Conservation (phyloP, 495 filamentous ascomycete species). For the Penicillium steckii region DNA sequence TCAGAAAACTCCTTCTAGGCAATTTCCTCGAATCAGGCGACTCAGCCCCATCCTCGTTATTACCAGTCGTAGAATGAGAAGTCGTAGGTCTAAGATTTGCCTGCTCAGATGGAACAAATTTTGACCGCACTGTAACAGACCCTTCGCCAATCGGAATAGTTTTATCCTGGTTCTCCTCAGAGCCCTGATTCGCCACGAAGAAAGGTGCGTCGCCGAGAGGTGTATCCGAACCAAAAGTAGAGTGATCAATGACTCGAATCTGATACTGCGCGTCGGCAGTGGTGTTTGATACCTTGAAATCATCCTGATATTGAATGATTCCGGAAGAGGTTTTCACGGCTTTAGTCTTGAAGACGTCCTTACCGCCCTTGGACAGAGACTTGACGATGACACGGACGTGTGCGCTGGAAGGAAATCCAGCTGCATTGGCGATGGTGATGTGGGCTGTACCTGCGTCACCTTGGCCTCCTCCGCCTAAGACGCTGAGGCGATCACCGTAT, state of each 20-base stretch:
- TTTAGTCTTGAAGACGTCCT: constrained; percentile 86
- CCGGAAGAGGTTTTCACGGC: constrained; percentile 58
- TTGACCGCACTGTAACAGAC: constrained; percentile 63
- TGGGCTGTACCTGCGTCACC: constrained; percentile 70
- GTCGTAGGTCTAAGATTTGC: constrained; percentile 34
- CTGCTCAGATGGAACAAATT: constrained; percentile 45
- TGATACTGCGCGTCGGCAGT: constrained; percentile 84
- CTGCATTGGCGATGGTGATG: constrained; percentile 77
- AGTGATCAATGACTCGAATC: constrained; percentile 77
- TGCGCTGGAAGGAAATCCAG: constrained; percentile 72
- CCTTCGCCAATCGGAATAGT: constrained; percentile 66
- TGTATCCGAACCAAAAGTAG: constrained; percentile 77
- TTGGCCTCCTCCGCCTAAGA: constrained; percentile 47
- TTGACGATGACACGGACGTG: constrained; percentile 79
- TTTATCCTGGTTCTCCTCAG: constrained; percentile 66
- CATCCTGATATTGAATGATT: constrained; percentile 70
- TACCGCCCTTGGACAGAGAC: constrained; percentile 64
- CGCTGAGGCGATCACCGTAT: constrained; percentile 46
- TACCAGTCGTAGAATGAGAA: constrained; percentile 34
- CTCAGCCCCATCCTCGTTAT: constrained; percentile 39
- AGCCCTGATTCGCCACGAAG: constrained; percentile 81
- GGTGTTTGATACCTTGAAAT: constrained; percentile 68
- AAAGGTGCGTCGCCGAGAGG: constrained; percentile 81
- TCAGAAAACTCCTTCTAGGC: constrained; percentile 52
- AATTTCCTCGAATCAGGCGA: constrained; percentile 52